Base-by-base conservation (phyloP, 495 filamentous ascomycete species). In the Pseudoneurospora amorphoporcata region DNA sequence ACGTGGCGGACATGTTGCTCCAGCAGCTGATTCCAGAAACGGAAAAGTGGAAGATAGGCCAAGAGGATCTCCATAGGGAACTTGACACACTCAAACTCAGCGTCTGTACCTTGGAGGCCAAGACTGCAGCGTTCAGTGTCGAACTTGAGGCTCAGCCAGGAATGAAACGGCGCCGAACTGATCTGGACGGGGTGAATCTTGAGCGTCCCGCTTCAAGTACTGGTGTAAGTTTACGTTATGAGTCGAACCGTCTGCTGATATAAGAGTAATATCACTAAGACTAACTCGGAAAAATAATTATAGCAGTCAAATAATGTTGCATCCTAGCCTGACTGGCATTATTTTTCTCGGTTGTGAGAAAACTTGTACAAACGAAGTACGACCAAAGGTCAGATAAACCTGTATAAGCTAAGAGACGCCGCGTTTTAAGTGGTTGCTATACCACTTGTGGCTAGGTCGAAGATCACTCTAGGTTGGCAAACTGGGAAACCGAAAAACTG, bases 1-100 rank as follows among this genome's bases (percentile, higher is more conserved):
- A 72, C 1, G 65, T 82, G 3, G 76, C 75, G 0, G 75, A 81
- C 42, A 41, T 68, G 16, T 75, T 81, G 6, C 74, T 80, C 1
- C 76, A 75, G 1, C 72, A 76, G 9, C 29, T 82, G 17, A 17
- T 65, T 65, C 53, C 53, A 14, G 53, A 65, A 23, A 35, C 29
- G 29, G 53, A 65, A 65, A 65, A 65, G 14, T 65, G 53, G 53
- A 65, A 65, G 53, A 12, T 32, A 9, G 53, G 37, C 14, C 23
- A 16, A 7, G 29, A 65, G 14, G 29, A 61, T 4, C 53, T 65
- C 29, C 2, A 8, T 17, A 65, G 29, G 14, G 53, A 65, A 16
- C 14, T 32, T 37, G 29, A 65, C 14, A 17, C 14, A 14, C 53
- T 65, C 53, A 65, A 65, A 16, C 4, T 35, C 14, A 65, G 29